Evolutionary conservation across 495 filamentous ascomycete species (phyloP).

Genomic region (Penicillium argentinense): DNA sequence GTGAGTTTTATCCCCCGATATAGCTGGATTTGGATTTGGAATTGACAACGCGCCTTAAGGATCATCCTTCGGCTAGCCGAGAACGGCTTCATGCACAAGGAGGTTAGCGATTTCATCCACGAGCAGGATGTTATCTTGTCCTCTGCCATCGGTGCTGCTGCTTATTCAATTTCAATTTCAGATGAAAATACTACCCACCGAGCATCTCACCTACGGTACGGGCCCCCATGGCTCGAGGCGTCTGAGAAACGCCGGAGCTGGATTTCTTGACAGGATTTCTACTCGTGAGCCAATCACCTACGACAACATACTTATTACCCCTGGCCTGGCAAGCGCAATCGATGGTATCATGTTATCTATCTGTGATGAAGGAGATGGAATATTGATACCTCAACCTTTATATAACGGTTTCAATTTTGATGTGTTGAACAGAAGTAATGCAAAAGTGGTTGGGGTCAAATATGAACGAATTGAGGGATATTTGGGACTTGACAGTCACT

Average conservation of each 20-base stretch:
- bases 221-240: slow-evolving; percentile 19
- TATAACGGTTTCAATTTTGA: slow-evolving; percentile 37
- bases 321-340: slow-evolving; percentile 36
- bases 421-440: slow-evolving; percentile 10
- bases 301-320: slow-evolving; percentile 36
- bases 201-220: slow-evolving; percentile 20
- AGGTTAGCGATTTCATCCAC: slow-evolving; percentile 9
- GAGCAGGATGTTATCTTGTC: background rate
- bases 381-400: slow-evolving; percentile 37
- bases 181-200: slow-evolving; percentile 1
- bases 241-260: slow-evolving; percentile 34
- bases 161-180: background rate
- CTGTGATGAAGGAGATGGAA: slow-evolving; percentile 33
- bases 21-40: too few relatives aligned
- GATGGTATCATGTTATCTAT: slow-evolving; percentile 35
- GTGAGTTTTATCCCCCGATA: too few relatives aligned
- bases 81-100: slow-evolving; percentile 16
- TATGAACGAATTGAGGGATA: slow-evolving; percentile 20
- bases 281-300: slow-evolving; percentile 25
- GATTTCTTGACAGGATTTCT: slow-evolving; percentile 32
- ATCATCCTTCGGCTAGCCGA: slow-evolving; percentile 16
- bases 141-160: background rate
- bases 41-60: background rate
- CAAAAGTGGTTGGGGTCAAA: slow-evolving; percentile 7
- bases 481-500: slow-evolving; percentile 32